phyloP scores from a whole-genome alignment of 2,329 filamentous ascomycete genomes.

The Phoma sp. region DNA sequence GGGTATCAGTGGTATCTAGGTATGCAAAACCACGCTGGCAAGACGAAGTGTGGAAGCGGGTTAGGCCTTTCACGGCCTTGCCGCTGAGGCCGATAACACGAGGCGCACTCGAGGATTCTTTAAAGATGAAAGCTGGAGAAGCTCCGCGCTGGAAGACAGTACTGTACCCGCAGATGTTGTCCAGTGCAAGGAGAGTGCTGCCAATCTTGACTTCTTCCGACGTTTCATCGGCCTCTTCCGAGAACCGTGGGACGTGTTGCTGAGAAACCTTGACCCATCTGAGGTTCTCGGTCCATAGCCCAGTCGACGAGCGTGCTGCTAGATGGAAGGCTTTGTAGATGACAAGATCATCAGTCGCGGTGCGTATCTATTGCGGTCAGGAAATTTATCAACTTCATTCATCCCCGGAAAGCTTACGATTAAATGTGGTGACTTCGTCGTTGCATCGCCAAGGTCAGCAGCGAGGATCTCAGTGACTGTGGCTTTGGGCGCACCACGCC shows the following conservation, averaged over 20 bases:
- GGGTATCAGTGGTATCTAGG: constrained; percentile 64
- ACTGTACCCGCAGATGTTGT: constrained; percentile 76
- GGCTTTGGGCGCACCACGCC: constrained; percentile 75
- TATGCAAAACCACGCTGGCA: constrained; percentile 86
- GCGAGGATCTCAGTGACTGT: constrained; percentile 79
- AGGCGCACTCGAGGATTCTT: constrained; percentile 77
- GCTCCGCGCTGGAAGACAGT: constrained; percentile 82
- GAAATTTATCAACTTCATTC: constrained; percentile 1
- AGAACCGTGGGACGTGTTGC: constrained; percentile 66
- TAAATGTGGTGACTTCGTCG: constrained; percentile 74
- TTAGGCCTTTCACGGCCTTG: constrained; percentile 71
- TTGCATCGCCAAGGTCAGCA: constrained; percentile 80
- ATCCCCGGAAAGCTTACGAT: constrained; percentile 63
- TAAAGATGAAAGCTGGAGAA: constrained; percentile 82
- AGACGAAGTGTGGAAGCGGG: constrained; percentile 75
- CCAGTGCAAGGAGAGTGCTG: constrained; percentile 62
- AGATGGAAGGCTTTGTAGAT: constrained; percentile 81
- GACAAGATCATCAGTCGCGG: constrained; percentile 79
- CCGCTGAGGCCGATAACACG: constrained; percentile 76
- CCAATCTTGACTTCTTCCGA: constrained; percentile 53
- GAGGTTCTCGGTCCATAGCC: constrained; percentile 63
- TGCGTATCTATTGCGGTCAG: constrained; percentile 66
- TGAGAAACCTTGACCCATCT: constrained; percentile 80
- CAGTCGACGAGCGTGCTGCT: constrained; percentile 45
- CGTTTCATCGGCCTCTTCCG: constrained; percentile 57